Evolutionary conservation across 2,329 filamentous ascomycete genomes (phyloP), one percentile per base, ranked within the genome.

Genomic region (Grosmannia serpens): DNA sequence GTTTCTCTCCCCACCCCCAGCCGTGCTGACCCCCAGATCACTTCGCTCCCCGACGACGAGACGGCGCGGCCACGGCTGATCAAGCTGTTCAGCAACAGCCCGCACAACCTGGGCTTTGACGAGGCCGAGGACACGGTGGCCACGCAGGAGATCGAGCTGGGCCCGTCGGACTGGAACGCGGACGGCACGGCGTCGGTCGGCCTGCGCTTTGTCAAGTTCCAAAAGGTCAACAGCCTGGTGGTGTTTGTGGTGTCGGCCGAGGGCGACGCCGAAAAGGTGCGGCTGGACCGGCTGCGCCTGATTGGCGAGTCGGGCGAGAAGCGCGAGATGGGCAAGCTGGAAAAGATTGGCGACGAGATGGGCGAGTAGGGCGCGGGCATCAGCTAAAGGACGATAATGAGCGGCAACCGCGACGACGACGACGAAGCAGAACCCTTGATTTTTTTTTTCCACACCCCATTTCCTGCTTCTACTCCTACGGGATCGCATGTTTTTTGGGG

Each of bases 131-230:
- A 92, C 67, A 86, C 88, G 57, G 80, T 86, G 54, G 81, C 89
- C 1, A 91, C 89, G 20, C 94, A 99, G 73, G 80, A 79, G 56
- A 83, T 96, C 60, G 86, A 86, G 66, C 78, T 99, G 50, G 77
- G 80, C 61, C 77, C 85, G 52, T 78, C 81, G 56, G 89, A 96
- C 68, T 99, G 94, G 92, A 88, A 91, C 70, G 76, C 79, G 51
- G 83, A 88, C 17, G 87, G 85, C 56, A 92, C 89, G 10, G 87
- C 84, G 17, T 88, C 79, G 66, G 74, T 92, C 57, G 74, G 80
- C 51, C 75, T 97, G 66, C 88, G 91, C 17, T 96, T 92, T 68
- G 94, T 99, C 73, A 96, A 96, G 75, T 99, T 97, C 77, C 94
- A 97, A 75, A 95, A 91, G 69, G 88, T 96, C 57, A 87, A 84